phyloP scores from a whole-genome alignment of 495 filamentous ascomycete genomes.

The Aspergillus mulundensis region DNA sequence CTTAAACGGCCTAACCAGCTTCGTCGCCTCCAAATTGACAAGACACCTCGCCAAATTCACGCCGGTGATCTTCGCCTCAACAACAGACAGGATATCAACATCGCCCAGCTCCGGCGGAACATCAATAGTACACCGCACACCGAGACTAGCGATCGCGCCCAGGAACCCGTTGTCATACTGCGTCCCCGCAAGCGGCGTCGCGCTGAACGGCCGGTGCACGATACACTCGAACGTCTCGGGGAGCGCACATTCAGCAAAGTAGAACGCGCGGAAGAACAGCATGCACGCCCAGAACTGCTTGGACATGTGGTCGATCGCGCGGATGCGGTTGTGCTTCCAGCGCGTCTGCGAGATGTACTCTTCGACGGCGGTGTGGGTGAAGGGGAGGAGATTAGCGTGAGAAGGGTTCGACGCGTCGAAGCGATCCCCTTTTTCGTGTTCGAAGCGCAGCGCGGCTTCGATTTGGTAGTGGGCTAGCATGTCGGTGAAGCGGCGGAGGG shows the following conservation, averaged over 20 bases:
- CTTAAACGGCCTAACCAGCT: slow-evolving; percentile 39
- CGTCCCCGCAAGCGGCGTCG: slow-evolving; percentile 29
- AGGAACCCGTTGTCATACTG: slow-evolving; percentile 18
- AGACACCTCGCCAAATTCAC: slow-evolving; percentile 50
- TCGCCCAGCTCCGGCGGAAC: slow-evolving; percentile 29
- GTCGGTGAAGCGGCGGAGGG: slow-evolving; percentile 78
- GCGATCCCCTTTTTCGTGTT: slow-evolving; percentile 50
- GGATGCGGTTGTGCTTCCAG: slow-evolving; percentile 33
- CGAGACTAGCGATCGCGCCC: slow-evolving; percentile 30
- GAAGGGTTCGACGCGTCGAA: slow-evolving; percentile 38
- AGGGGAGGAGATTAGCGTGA: slow-evolving; percentile 55
- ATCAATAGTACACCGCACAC: slow-evolving; percentile 29
- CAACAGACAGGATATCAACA: slow-evolving; percentile 43
- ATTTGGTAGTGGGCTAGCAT: slow-evolving; percentile 91
- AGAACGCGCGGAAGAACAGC: slow-evolving; percentile 70
- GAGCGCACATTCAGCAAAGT: slow-evolving; percentile 61
- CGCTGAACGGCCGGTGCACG: slow-evolving; percentile 35
- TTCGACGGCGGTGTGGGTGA: slow-evolving; percentile 54
- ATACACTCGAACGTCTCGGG: slow-evolving; percentile 59
- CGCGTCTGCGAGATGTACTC: slow-evolving; percentile 30
- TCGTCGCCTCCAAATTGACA: slow-evolving; percentile 50
- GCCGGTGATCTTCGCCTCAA: slow-evolving; percentile 54
- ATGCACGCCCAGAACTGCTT: slow-evolving; percentile 60
- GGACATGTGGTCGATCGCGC: slow-evolving; percentile 31
- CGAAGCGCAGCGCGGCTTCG: slow-evolving; percentile 71